Evolutionary conservation across 163 green algal genomes (phyloP), one percentile per base, ranked within the genome.

Genomic region (Chlamydomonas reinhardtii): DNA sequence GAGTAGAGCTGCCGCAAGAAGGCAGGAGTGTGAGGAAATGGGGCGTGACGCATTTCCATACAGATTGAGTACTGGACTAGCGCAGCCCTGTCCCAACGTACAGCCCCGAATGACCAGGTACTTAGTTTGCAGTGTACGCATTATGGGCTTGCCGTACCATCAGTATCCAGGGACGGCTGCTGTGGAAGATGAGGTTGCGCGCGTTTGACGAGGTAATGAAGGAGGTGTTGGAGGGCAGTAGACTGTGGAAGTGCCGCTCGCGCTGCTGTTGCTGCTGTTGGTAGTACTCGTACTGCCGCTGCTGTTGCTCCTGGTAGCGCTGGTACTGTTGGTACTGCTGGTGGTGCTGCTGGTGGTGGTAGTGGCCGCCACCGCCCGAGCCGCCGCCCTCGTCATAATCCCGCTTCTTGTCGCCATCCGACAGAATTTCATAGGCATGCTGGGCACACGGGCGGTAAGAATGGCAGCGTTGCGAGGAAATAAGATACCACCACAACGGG

Each of bases 341-440:
- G 31, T 79, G 66, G 0, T 76, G 39, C 9, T 76, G 77, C 6
- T 69, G 66, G 14, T 84, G 65, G 2, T 4, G 65, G 14, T 64
- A 34, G n/a, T 35, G 52, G 6, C 61, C 80, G 3, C 71, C n/a
- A n/a, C n/a, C 70, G 17, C 74, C 34, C 8, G 6, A 2, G 32
- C 76, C 61, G 31, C 88, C 88, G 22, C 88, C 83, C 8, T 84
- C n/a, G n/a, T 92, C 88, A 77, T 88, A 86, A 12, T 89, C 29
- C 2, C 84, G 79, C 43, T 82, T 85, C 78, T 88, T 88, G 20
- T 85, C 68, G 25, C 73, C 56, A 37, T 92, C 79, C 31, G 68
- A 75, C 56, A 92, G 69, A 2, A 88, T 84, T 72, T 92, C 83
- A 29, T 90, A 92, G 4, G 88, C 83, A 64, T 90, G 68, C 84